Evolutionary conservation across 2,329 filamentous ascomycete species (phyloP), one percentile per base, ranked within the genome.

Genomic region (Clarireedia homoeocarpa): DNA sequence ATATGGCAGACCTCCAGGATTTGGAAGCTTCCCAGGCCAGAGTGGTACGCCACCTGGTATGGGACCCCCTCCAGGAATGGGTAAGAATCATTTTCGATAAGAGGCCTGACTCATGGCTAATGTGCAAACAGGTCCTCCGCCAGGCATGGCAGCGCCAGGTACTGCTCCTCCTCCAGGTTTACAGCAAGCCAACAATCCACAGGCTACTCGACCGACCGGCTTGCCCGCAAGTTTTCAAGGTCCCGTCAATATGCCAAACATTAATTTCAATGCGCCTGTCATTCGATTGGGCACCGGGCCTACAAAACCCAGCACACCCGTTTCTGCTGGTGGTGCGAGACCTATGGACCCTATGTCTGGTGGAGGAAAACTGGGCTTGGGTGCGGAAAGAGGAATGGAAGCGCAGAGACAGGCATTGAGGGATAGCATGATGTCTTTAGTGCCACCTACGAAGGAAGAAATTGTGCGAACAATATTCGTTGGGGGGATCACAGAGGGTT

Each of bases 181-280:
- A 72, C 85, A 87, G 70, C 86, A 87, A 76, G 78, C 83, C 68
- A 88, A 82, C 71, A 78, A 79, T 70, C 80, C 85, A 66, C 87
- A 89, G 76, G 81, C 88, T 75, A 88, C 85, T 75, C 85, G 88
- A 77, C 88, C 88, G 70, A 88, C 82, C 71, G 85, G 83, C 67
- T 84, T 95, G 62, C 90, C 89, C 60, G 77, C 85, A 58, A 89
- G 84, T 72, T 96, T 96, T 73, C 89, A 95, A 75, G 84, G 90
- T 49, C 91, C 92, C 9, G 78, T 88, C 51, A 96, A 94, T 69
- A 89, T 96, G 80, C 91, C 92, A 51, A 95, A 95, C 71, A 96
- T 99, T 77, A 96, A 99, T 76, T 96, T 97, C 77, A 95, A 89
- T 67, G 94, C 94, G 38, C 91, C 92, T 56, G 91, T 97, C 58